These are phyloP conservation scores for Jamesozyma spencerorum DNA, from an alignment of 805 yeast species.

Conservation along the genomic window DNA sequence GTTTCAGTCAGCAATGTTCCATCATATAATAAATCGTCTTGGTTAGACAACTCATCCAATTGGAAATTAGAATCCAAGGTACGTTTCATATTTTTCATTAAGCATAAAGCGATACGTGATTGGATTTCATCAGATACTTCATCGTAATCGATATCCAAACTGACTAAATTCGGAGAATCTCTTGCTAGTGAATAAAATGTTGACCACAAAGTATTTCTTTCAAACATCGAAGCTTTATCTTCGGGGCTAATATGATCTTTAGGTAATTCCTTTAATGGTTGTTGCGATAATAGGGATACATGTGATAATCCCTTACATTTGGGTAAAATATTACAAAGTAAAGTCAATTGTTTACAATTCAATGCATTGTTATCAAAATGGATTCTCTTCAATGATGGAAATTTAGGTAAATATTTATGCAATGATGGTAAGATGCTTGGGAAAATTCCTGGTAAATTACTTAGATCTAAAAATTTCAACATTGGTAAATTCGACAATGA, in stretches of 20 bases:
- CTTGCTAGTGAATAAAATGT: slow-evolving; percentile 64
- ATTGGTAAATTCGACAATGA: slow-evolving; percentile 45
- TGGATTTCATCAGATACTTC: slow-evolving; percentile 52
- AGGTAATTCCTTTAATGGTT: neutral
- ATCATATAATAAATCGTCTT: slow-evolving; percentile 63
- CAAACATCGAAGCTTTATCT: slow-evolving; percentile 6
- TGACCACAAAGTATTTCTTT: slow-evolving; percentile 51
- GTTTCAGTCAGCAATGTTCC: slow-evolving; percentile 67
- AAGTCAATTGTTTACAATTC: slow-evolving; percentile 43
- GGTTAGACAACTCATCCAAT: slow-evolving; percentile 29
- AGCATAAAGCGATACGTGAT: slow-evolving; percentile 66
- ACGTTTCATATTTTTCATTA: slow-evolving; percentile 74
- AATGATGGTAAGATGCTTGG: slow-evolving; percentile 51
- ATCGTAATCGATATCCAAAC: slow-evolving; percentile 58
- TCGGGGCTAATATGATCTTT: neutral
- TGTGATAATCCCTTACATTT: slow-evolving; percentile 58
- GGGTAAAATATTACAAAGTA: slow-evolving; percentile 59
- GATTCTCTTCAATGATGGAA: slow-evolving; percentile 52
- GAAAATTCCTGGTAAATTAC: slow-evolving; percentile 59
- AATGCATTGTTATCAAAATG: slow-evolving; percentile 66
- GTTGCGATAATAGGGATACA: slow-evolving; percentile 58
- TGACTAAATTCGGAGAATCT: slow-evolving; percentile 52
- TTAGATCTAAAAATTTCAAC: slow-evolving; percentile 65
- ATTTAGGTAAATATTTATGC: slow-evolving; percentile 57
- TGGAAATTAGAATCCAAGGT: slow-evolving; percentile 33